Conservation (phyloP, 352 stramenopile genomes). For the Phytophthora constricta region DNA sequence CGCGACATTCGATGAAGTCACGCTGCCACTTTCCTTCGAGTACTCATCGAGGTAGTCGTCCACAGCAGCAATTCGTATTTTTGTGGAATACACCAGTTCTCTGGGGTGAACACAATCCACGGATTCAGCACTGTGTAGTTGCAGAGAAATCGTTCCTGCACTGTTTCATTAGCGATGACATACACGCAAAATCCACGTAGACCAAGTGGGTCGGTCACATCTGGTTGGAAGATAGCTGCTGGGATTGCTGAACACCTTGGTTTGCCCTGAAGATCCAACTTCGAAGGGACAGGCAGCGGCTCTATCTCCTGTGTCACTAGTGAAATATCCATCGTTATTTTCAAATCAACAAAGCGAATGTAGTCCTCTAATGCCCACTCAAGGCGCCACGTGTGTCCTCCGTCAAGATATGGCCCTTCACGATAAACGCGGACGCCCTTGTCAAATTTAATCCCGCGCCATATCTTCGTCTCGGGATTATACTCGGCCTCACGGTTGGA, state of each 20-base stretch:
- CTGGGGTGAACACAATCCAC: constrained; percentile 75
- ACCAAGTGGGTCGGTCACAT: constrained; percentile 54
- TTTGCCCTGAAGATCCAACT: constrained; percentile 49
- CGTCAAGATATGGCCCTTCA: constrained; percentile 71
- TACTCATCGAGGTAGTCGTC: constrained; percentile 72
- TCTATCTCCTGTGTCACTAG: constrained; percentile 73
- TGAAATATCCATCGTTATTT: constrained; percentile 63
- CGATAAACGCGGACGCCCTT: constrained; percentile 78
- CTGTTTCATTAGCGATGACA: constrained; percentile 61
- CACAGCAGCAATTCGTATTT: constrained; percentile 51
- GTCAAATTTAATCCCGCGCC: constrained; percentile 66
- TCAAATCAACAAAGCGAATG: constrained; percentile 69
- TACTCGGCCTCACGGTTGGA: constrained; percentile 76
- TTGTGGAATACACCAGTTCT: constrained; percentile 76
- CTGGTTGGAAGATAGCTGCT: constrained; percentile 49
- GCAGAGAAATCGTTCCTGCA: constrained; percentile 77
- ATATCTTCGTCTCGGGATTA: constrained; percentile 53
- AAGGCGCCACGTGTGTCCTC: constrained; percentile 74
- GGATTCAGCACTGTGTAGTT: constrained; percentile 78
- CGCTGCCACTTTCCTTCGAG: constrained; percentile 43
- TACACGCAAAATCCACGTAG: constrained; percentile 72
- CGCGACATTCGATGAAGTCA: constrained; percentile 68
- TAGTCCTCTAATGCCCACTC: constrained; percentile 82
- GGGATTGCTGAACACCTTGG: constrained; percentile 62
- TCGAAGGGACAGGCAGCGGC: constrained; percentile 55